phyloP scores from a whole-genome alignment of 2,329 filamentous ascomycete species.

The Calcarisporium arbuscula region DNA sequence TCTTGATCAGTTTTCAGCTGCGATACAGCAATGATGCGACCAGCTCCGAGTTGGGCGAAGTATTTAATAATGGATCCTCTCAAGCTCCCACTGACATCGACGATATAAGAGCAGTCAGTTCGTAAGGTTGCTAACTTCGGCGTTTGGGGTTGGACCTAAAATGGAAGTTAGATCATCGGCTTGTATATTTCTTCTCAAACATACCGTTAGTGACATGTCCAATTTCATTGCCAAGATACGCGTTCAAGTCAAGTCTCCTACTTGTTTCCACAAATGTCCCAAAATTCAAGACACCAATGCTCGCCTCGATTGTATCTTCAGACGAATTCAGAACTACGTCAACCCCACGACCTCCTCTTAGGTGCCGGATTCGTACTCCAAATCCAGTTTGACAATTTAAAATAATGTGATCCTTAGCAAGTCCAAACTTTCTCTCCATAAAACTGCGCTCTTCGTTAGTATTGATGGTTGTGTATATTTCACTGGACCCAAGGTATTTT shows the following conservation, averaged over 20 bases:
- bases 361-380: conserved; percentile 12
- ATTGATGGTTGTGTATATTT: conserved; percentile 23
- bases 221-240: no score
- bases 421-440: conserved; percentile 16
- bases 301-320: no score
- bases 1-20: not conserved
- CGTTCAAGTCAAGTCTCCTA: no score
- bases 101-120: conserved; percentile 7
- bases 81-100: not conserved
- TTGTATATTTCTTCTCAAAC: no score
- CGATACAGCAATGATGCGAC: conserved; percentile 2
- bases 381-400: conserved; percentile 18
- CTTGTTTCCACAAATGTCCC: no score
- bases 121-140: conserved; percentile 4
- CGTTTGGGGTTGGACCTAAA: conserved; percentile 7
- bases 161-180: conserved; percentile 4
- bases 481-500: conserved; percentile 9
- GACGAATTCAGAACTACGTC: conserved; percentile 25
- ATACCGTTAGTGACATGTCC: no score
- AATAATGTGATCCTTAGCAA: conserved; percentile 22
- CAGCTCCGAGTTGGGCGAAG: conserved; percentile 5
- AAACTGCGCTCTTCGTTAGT: conserved; percentile 19
- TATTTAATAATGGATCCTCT: conserved; percentile 4
- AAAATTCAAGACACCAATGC: no score
- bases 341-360: conserved; percentile 17